Evolutionary conservation across 768 basidiomycete species (phyloP).

Genomic region (Postia placenta): DNA sequence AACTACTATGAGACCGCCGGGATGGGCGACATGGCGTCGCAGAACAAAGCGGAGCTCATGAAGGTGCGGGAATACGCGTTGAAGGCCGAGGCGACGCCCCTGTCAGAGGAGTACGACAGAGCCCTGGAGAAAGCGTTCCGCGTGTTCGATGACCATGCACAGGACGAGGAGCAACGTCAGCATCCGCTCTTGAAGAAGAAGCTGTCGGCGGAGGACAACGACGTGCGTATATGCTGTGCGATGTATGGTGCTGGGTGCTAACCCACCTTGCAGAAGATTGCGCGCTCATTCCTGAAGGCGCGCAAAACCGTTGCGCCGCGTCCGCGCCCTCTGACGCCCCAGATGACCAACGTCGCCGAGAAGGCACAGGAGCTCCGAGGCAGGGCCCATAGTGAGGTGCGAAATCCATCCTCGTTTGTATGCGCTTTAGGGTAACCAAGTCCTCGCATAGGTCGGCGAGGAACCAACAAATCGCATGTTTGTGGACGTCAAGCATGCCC

Average conservation of each 20-base stretch:
- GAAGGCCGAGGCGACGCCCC: slow-evolving; percentile 10
- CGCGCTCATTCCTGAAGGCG: slow-evolving; percentile 14
- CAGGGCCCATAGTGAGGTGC: slow-evolving; percentile 14
- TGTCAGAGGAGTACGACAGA: slow-evolving; percentile 10
- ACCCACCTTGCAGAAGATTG: slow-evolving; percentile 8
- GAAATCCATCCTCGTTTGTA: too few relatives aligned
- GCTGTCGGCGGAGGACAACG: slow-evolving; percentile 16
- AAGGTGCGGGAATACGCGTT: slow-evolving; percentile 15
- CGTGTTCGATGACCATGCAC: slow-evolving; percentile 16
- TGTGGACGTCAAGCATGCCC: too few relatives aligned
- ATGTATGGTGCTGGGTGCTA: not conserved
- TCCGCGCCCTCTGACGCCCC: slow-evolving; percentile 17
- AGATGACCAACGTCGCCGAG: slow-evolving; percentile 17
- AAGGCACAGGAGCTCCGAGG: slow-evolving; percentile 19
- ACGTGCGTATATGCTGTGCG: slow-evolving; percentile 8
- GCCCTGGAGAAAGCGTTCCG: slow-evolving; percentile 14
- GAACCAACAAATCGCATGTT: too few relatives aligned
- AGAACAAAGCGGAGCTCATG: slow-evolving; percentile 20
- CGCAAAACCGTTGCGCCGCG: slow-evolving; percentile 16
- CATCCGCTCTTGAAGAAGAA: slow-evolving; percentile 8
- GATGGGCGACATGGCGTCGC: slow-evolving; percentile 12
- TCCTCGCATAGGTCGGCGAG: too few relatives aligned
- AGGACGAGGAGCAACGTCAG: slow-evolving; percentile 19
- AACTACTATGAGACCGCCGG: slow-evolving; percentile 12
- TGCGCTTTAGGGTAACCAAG: too few relatives aligned